phyloP scores from a whole-genome alignment of 2,329 filamentous ascomycete genomes.

The Botrytis squamosa region DNA sequence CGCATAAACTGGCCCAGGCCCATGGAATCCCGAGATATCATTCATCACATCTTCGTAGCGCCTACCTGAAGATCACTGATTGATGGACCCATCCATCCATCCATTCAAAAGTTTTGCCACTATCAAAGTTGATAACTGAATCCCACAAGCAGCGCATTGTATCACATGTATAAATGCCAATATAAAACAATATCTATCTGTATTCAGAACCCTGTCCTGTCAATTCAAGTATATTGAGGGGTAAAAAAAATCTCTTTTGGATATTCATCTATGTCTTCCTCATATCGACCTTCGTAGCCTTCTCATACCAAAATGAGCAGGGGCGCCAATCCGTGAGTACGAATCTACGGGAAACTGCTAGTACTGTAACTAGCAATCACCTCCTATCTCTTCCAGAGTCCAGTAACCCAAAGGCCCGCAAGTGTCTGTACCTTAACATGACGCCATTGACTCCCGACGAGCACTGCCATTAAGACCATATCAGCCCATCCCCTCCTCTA shows the following conservation, averaged over 20 bases:
- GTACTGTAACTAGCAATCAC: constrained; percentile 5
- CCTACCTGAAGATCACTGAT: background rate
- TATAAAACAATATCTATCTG: background rate
- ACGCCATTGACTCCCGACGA: constrained; percentile 26
- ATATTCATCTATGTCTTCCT: background rate
- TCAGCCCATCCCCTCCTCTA: background rate
- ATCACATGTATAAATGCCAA: background rate
- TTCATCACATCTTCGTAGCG: background rate
- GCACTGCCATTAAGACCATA: constrained; percentile 16
- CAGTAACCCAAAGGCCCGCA: background rate
- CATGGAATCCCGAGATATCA: background rate
- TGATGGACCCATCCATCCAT: background rate
- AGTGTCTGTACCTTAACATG: constrained; percentile 22
- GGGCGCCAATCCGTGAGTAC: background rate
- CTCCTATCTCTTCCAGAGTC: background rate
- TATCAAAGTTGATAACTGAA: background rate
- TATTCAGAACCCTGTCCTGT: background rate
- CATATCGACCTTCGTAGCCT: background rate
- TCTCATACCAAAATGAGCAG: constrained; percentile 6
- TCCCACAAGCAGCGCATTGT: background rate
- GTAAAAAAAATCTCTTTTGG: background rate
- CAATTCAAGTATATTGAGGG: constrained; percentile 9
- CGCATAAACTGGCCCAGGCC: background rate
- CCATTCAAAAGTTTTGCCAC: background rate
- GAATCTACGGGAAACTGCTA: background rate